Evolutionary conservation across 2,329 filamentous ascomycete genomes (phyloP), one percentile per base, ranked within the genome.

Genomic region (Diaporthe ilicicola): DNA sequence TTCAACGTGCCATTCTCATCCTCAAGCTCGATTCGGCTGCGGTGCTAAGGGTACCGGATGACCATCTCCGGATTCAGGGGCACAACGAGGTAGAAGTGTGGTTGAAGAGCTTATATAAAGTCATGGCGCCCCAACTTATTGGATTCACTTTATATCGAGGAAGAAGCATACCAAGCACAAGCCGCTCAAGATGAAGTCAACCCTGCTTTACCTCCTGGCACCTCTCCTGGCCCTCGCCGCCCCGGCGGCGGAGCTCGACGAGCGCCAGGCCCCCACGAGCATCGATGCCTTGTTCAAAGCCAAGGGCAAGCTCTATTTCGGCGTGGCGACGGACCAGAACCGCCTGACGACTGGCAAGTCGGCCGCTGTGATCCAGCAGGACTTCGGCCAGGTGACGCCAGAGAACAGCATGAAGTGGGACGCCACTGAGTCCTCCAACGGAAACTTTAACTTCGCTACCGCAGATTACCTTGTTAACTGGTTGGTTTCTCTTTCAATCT

Each of bases 391-490:
- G 78, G 82, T 93, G 27, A 92, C 90, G 0, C 86, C 88, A 1
- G 91, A 93, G 83, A 92, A 93, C 84, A 88, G 84, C 77, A 91
- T 92, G 87, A 92, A 93, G 81, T 93, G 90, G 90, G 88, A 91
- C 74, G 81, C 86, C 42, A 84, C 84, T 22, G 82, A 91, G 78
- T 76, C 76, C n/a, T 77, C 77, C 34, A 81, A 83, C 72, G 85
- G 84, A 71, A 76, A 74, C 1, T 93, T 90, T 84, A 89, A 82
- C 73, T 91, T 90, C 75, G 78, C 75, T 19, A 80, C 79, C n/a
- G 85, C 88, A 15, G 90, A 92, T 78, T 84, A 85, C 76, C 83
- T 91, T 10, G 88, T 91, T 71, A 79, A 89, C 78, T 92, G 84
- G 79, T 62, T 7, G 27, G 59, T 62, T 42, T 37, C 27, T 15